Evolutionary conservation across 164 flowering plant genomes (phyloP).

Genomic region (Liquidambar formosana): DNA sequence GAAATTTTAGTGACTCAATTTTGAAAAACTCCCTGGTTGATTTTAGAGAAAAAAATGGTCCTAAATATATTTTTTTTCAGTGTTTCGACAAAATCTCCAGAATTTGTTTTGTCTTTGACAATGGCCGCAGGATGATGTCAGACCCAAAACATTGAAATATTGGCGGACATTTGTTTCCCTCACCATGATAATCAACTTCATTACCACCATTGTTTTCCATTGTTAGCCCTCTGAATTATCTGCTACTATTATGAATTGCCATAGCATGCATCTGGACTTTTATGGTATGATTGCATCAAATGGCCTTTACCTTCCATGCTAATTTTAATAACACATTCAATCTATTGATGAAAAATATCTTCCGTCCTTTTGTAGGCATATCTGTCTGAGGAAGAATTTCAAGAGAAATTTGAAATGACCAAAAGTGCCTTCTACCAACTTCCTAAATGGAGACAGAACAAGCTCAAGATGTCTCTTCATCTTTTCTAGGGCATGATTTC

Average conservation of each 20-base stretch:
- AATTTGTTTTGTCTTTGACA: no score
- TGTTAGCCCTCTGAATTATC: background rate
- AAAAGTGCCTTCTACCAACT: constrained; percentile 57
- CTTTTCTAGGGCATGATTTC: constrained; percentile 41
- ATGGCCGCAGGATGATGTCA: no score
- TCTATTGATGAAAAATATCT: background rate
- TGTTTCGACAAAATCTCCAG: no score
- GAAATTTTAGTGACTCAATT: no score
- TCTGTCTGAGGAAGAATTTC: constrained; percentile 58
- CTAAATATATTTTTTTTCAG: no score
- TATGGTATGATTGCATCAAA: background rate
- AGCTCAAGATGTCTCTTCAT: constrained; percentile 54
- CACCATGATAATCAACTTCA: no score
- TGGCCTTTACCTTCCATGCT: background rate
- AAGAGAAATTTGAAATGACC: constrained; percentile 62
- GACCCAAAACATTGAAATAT: no score
- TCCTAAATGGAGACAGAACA: constrained; percentile 77
- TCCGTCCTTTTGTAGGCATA: constrained; percentile 44
- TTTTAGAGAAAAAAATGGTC: no score
- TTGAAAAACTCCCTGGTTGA: no score
- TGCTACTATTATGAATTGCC: background rate
- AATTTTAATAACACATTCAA: background rate
- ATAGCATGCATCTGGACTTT: background rate
- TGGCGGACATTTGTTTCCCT: no score
- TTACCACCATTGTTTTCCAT: background rate